A percentile compares a stretch with the other conserved stretches of the same genome.
These are phyloP conservation scores for Cordia subcordata DNA, from an alignment of 257 asterid genomes.

Conservation along the genomic window DNA sequence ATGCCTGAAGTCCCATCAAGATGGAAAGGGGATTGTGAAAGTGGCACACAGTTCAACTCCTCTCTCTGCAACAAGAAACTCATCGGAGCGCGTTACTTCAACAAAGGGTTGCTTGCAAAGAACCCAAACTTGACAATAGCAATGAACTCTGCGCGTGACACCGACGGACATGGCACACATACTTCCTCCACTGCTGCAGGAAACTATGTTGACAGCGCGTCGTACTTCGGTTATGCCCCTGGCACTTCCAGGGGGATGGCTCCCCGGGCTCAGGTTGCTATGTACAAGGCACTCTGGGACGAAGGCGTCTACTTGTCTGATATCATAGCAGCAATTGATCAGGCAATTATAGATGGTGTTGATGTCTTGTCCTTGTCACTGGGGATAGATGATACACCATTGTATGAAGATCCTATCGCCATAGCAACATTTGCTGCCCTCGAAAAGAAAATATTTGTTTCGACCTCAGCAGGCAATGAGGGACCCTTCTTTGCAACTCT, in stretches of 20 bases:
- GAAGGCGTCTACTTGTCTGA: constrained; percentile 46
- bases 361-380: constrained; percentile 60
- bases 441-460: constrained; percentile 66
- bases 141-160: constrained; percentile 60
- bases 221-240: constrained; percentile 54
- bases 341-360: constrained; percentile 53
- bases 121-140: constrained; percentile 45
- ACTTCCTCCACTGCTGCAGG: constrained; percentile 77
- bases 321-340: constrained; percentile 65
- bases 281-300: constrained; percentile 66
- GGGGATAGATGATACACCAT: constrained; percentile 38
- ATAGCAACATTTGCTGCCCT: constrained; percentile 65
- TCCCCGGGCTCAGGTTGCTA: constrained; percentile 53
- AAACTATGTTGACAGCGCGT: constrained; percentile 36
- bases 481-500: constrained; percentile 43
- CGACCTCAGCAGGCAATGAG: constrained; percentile 65
- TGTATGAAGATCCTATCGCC: constrained; percentile 52
- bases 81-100: constrained; percentile 68
- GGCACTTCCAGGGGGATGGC: constrained; percentile 64
- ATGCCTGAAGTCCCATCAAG: constrained; percentile 41
- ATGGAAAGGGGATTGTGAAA: constrained; percentile 64
- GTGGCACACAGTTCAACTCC: constrained; percentile 51
- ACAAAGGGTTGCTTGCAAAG: constrained; percentile 50
- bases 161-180: constrained; percentile 72
- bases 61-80: constrained; percentile 69